Evolutionary conservation across 2,329 filamentous ascomycete genomes (phyloP).

Genomic region (Fusarium verticillioides): DNA sequence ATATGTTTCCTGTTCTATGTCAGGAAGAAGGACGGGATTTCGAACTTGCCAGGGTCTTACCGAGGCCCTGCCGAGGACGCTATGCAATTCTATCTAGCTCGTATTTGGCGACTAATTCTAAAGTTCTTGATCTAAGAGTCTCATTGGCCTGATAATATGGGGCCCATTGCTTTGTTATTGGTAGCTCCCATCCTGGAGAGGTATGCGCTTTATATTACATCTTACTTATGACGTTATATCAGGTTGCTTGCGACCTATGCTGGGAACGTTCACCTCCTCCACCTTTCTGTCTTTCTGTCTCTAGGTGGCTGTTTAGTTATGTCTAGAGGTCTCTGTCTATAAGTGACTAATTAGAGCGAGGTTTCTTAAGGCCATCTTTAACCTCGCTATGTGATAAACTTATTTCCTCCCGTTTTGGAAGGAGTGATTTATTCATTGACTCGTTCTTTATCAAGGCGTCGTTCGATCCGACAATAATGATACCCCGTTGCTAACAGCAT

Average conservation of each 20-base stretch:
- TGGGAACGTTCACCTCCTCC: too few species aligned
- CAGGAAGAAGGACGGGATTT: fast-evolving
- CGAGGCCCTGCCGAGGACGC: background rate
- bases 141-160: fast-evolving
- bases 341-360: too few species aligned
- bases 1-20: fast-evolving
- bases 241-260: background rate
- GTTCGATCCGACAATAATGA: too few species aligned
- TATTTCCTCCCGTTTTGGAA: background rate
- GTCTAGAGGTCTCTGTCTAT: too few species aligned
- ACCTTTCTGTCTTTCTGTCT: too few species aligned
- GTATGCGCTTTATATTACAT: fast-evolving
- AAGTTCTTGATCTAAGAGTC: fast-evolving
- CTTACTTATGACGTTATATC: fast-evolving
- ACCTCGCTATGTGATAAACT: too few species aligned
- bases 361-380: background rate
- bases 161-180: too few species aligned
- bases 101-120: background rate
- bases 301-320: too few species aligned
- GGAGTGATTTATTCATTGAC: background rate
- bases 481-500: too few species aligned
- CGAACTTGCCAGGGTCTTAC: background rate
- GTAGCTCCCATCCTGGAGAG: background rate
- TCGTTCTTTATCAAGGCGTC: background rate
- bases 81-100: background rate